Evolutionary conservation across 2,329 filamentous ascomycete genomes (phyloP).

Genomic region (Basipetospora chlamydospora): DNA sequence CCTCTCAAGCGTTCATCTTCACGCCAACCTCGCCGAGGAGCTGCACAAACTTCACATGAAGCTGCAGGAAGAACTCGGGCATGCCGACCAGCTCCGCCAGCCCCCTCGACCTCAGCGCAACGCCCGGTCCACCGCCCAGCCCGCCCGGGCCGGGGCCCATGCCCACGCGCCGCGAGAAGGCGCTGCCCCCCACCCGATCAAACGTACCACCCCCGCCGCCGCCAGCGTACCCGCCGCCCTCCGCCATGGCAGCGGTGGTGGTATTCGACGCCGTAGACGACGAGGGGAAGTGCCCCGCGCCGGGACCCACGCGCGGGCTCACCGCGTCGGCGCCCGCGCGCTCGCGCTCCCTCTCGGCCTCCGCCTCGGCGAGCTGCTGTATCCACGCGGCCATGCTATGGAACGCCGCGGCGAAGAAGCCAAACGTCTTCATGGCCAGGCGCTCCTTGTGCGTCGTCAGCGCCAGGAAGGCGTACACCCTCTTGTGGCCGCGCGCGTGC

Average conservation of each 20-base stretch:
- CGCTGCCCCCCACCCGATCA: conserved; percentile 17
- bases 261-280: too few relatives aligned
- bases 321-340: conserved; percentile 15
- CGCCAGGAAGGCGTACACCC: conserved; percentile 54
- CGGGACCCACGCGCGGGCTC: conserved; percentile 9
- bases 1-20: conserved; percentile 30
- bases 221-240: conserved; percentile 18
- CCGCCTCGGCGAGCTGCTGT: conserved; percentile 46
- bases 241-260: too few relatives aligned
- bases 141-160: conserved; percentile 34
- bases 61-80: conserved; percentile 53
- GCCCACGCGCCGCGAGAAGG: conserved; percentile 13
- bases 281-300: neutral
- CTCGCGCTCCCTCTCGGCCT: conserved; percentile 48
- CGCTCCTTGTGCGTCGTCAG: conserved; percentile 51
- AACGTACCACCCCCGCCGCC: conserved; percentile 25
- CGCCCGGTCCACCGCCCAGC: conserved; percentile 39
- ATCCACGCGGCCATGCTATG: conserved; percentile 52
- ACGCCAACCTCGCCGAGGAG: conserved; percentile 45
- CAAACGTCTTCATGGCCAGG: conserved; percentile 51
- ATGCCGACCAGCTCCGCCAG: conserved; percentile 51
- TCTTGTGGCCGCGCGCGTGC: conserved; percentile 51
- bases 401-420: conserved; percentile 46
- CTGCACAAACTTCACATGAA: conserved; percentile 49
- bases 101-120: conserved; percentile 42